Evolutionary conservation across 192 early-diverging fungal genomes (phyloP), one percentile per base, ranked within the genome.

Genomic region (Podila verticillata): DNA sequence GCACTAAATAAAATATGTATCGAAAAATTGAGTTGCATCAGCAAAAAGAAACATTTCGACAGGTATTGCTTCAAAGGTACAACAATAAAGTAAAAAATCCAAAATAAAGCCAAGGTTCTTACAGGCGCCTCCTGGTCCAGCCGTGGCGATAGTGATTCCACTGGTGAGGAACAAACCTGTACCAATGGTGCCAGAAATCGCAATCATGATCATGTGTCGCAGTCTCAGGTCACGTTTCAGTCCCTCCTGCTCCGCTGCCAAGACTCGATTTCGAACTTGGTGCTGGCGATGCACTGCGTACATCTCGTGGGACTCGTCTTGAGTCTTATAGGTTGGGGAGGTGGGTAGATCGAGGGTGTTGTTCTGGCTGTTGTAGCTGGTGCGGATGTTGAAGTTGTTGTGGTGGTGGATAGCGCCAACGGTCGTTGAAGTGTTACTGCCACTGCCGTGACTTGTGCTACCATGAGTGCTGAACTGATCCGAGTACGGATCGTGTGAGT

Each of bases 81-180:
- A 22, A 28, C 26, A 20, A 54, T 36, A 22, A 59, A 47, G 5
- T 71, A 54, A 24, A 26, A 54, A 54, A 47, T 9, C 7, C 7
- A 47, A 47, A 15, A 47, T 47, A 10, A 26, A 24, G 1, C 8
- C 12, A 26, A 20, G 28, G 30, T 20, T 30, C 10, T 72, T 80
- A 80, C 77, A 58, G 32, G 77, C 77, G 35, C 96, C 96, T 8
- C 87, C 88, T 5, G 96, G 94, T 4, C 96, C 96, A 0, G 93
- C 95, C 2, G 80, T 74, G 7, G 92, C 90, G 29, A 97, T 87
- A 22, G 92, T 90, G 20, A 73, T 75, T 49, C 92, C 95, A 59
- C 89, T 90, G 49, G 95, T 94, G 73, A 96, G 84, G 79, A 96
- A 96, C 31, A 96, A 84, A 57, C 95, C 95, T 7, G 95, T 96